Evolutionary conservation across 305 asterid genomes (phyloP).

Genomic region (Rubia occidens): DNA sequence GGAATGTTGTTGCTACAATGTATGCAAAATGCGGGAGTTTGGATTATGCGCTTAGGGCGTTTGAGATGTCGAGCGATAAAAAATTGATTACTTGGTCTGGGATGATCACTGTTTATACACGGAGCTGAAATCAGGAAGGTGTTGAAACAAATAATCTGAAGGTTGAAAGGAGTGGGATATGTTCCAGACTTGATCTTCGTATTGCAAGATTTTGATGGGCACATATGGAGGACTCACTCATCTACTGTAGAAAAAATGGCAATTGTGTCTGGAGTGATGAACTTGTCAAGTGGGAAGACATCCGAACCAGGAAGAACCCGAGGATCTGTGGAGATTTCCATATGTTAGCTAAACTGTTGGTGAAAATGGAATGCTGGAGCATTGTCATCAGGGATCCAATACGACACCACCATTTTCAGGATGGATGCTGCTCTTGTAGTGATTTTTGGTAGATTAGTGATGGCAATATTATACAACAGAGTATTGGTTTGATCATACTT

Average conservation of each 20-base stretch:
- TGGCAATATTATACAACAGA: neutral
- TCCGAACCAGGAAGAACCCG: neutral
- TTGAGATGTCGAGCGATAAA: conserved; percentile 44
- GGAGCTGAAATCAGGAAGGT: conserved; percentile 46
- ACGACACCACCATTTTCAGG: neutral
- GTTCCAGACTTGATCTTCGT: neutral
- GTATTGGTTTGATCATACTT: too few relatives aligned
- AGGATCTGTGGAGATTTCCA: conserved; percentile 2
- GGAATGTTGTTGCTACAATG: conserved; percentile 71
- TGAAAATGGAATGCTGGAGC: neutral
- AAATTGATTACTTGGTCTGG: conserved; percentile 89
- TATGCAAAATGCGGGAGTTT: conserved; percentile 59
- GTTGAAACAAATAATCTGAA: too few relatives aligned
- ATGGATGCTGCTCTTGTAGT: neutral
- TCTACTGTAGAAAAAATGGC: conserved; percentile 1
- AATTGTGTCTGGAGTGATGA: neutral
- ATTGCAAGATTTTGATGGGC: neutral
- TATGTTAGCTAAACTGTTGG: neutral
- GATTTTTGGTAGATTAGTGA: neutral
- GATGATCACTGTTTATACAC: conserved; percentile 68
- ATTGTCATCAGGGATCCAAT: conserved; percentile 1
- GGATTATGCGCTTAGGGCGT: conserved; percentile 39
- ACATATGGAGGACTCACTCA: neutral
- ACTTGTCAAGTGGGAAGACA: neutral
- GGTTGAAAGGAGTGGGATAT: too few relatives aligned